Base-by-base conservation (phyloP, 139 green algal species). In the Astrephomene gubernaculifera region DNA sequence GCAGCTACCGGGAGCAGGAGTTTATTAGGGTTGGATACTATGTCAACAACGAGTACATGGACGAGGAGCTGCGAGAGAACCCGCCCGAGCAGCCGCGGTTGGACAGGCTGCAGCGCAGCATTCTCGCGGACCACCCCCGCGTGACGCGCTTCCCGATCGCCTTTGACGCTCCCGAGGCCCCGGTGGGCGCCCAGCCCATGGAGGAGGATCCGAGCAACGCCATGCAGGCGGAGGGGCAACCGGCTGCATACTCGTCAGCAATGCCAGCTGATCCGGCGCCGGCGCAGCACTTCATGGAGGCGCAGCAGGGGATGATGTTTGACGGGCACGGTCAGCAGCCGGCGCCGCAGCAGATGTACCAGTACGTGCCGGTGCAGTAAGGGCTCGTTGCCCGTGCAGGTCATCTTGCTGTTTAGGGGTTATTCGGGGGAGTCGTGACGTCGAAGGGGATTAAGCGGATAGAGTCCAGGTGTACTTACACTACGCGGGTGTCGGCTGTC, bases 1-100 rank as follows among this genome's bases (percentile, higher is more conserved):
- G 97, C 93, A 96, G 92, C 7, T 99, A 99, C 91, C 90, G 90
- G 75, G 88, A 73, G 41, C 86, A 94, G 85, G 96, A 98, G 87
- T 98, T 98, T 81, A 87, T 98, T 14, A 91, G 96, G 0, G 92
- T 98, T 21, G 96, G 97, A 1, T 99, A 99, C 86, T 99, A 99
- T 83, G 95, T 99, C 21, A 98, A 97, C 89, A 97, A 95, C 71
- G 97, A 99, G 73, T 99, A 99, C 87, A 38, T 53, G 54, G 96
- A 99, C 31, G 94, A 98, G 71, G 90, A 95, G 89, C 83, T 98
- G 36, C 83, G 90, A 71, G 94, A 98, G 45, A 93, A 96, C 44
- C 96, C 96, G 9, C 97, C 97, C 17, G 84, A 92, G 25, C 64
- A 65, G n/a, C 94, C 93, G 1, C 38, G 84, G 14, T 81, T 99